Evolutionary conservation across 768 basidiomycete species (phyloP).

Genomic region (Russula sp.): DNA sequence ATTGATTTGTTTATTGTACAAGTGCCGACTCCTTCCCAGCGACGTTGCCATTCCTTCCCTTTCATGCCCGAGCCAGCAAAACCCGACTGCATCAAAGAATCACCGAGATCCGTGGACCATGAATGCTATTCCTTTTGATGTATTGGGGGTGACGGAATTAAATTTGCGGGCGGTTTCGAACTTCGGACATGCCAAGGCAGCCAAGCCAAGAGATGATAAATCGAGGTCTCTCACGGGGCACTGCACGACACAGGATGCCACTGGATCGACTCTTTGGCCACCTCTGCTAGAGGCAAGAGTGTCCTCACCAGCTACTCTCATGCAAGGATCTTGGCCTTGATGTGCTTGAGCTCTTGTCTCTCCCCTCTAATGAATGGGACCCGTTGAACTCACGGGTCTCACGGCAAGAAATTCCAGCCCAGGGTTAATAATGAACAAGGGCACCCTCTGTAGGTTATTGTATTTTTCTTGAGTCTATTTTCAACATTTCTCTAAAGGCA

Average conservation of each 20-base stretch:
- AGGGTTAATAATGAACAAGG: conserved; percentile 27
- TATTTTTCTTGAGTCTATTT: no score
- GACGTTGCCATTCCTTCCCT: not conserved
- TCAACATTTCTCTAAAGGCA: no score
- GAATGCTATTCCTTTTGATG: conserved; percentile 24
- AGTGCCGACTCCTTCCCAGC: not conserved
- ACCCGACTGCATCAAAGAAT: not conserved
- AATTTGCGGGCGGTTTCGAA: conserved; percentile 42
- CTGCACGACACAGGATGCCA: conserved; percentile 40
- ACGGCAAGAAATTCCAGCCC: conserved; percentile 39
- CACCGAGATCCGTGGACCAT: conserved; percentile 39
- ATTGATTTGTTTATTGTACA: not conserved
- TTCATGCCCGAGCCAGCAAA: not conserved
- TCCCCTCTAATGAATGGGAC: conserved; percentile 38
- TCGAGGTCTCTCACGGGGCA: conserved; percentile 26
- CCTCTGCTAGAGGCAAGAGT: conserved; percentile 29
- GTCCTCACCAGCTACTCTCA: conserved; percentile 32
- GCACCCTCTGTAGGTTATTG: no score
- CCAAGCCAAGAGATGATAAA: no score
- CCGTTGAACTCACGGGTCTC: conserved; percentile 35
- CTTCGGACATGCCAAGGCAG: conserved; percentile 38
- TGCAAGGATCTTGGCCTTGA: conserved; percentile 39
- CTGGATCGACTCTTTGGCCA: conserved; percentile 33
- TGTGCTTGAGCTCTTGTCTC: conserved; percentile 40
- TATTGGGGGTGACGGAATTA: conserved; percentile 31